Percentiles rank a stretch among this genome's conserved stretches.
These are phyloP conservation scores for Boletus sp. DNA, from an alignment of 1,284 basidiomycete species.

Conservation along the genomic window DNA sequence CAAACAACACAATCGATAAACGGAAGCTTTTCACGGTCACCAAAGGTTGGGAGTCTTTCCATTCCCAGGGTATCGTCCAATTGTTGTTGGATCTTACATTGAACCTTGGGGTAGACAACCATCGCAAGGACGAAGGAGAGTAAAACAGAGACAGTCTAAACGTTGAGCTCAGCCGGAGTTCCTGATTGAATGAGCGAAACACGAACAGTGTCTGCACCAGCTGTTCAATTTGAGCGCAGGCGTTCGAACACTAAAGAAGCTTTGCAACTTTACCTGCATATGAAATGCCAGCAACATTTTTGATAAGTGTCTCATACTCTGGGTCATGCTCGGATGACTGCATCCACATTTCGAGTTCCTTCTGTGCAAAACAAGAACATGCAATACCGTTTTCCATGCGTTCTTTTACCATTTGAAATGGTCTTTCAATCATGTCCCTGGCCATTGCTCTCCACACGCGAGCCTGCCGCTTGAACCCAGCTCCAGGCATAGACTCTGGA, in stretches of 20 bases:
- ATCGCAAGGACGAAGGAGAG: conserved; percentile 39
- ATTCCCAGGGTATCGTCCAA: conserved; percentile 32
- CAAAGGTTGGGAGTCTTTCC: conserved; percentile 36
- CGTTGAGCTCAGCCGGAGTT: conserved; percentile 4
- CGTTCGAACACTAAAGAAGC: background rate
- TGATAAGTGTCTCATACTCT: conserved; percentile 35
- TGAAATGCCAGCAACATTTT: conserved; percentile 42
- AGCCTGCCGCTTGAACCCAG: conserved; percentile 39
- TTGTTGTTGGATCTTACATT: conserved; percentile 35
- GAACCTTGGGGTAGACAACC: conserved; percentile 37
- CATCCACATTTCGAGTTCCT: conserved; percentile 34
- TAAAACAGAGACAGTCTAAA: conserved; percentile 18
- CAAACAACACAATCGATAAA: conserved; percentile 38
- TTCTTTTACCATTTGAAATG: conserved; percentile 39
- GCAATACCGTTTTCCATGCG: conserved; percentile 34
- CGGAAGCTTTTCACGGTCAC: conserved; percentile 35
- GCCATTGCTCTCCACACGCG: conserved; percentile 36
- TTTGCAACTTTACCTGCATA: conserved; percentile 35
- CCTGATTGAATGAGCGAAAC: background rate
- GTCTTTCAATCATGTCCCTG: conserved; percentile 38
- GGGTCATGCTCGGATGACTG: conserved; percentile 24
- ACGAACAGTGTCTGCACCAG: conserved; percentile 28
- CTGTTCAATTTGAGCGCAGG: conserved; percentile 10
- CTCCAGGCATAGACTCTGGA: conserved; percentile 39
- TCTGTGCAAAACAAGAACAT: conserved; percentile 34